These are phyloP conservation scores for Fusarium dlaminii DNA, from an alignment of 2,329 filamentous ascomycete species.

Conservation along the genomic window DNA sequence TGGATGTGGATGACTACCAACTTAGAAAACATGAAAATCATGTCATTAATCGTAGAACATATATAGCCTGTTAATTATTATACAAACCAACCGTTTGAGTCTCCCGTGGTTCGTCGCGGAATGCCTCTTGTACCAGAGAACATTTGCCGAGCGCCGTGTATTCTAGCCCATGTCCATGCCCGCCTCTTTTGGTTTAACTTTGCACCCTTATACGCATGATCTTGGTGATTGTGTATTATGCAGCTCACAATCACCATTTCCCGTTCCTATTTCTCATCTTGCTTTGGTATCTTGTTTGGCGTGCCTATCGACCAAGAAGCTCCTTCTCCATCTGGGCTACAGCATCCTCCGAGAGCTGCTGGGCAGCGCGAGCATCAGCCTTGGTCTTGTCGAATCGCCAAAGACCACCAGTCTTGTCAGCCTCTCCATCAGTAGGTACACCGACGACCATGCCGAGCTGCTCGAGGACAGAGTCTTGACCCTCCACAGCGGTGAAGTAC, in stretches of 20 bases:
- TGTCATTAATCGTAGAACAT: slow-evolving; percentile 33
- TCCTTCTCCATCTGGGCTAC: slow-evolving; percentile 57
- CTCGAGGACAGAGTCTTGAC: slow-evolving; percentile 56
- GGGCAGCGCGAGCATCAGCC: slow-evolving; percentile 50
- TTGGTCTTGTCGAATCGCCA: slow-evolving; percentile 67
- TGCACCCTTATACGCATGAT: neutral
- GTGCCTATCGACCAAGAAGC: slow-evolving; percentile 50
- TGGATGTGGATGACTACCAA: neutral
- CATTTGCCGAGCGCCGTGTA: slow-evolving; percentile 24
- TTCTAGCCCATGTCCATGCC: slow-evolving; percentile 25
- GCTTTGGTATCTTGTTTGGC: neutral
- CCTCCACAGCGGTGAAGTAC: slow-evolving; percentile 74
- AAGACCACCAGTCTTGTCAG: slow-evolving; percentile 68
- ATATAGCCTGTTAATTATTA: slow-evolving; percentile 29
- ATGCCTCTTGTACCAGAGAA: slow-evolving; percentile 11
- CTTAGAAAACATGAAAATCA: slow-evolving; percentile 7
- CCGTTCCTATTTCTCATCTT: neutral
- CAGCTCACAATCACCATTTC: neutral
- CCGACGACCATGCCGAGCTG: slow-evolving; percentile 58
- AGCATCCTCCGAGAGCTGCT: slow-evolving; percentile 52
- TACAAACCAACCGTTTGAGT: slow-evolving; percentile 27
- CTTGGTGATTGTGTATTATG: slow-evolving; percentile 11
- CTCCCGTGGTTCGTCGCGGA: slow-evolving; percentile 4
- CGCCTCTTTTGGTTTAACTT: slow-evolving; percentile 12
- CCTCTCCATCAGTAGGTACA: slow-evolving; percentile 61